phyloP scores from a whole-genome alignment of 2,329 filamentous ascomycete genomes.

The Verticillium klebahnii region DNA sequence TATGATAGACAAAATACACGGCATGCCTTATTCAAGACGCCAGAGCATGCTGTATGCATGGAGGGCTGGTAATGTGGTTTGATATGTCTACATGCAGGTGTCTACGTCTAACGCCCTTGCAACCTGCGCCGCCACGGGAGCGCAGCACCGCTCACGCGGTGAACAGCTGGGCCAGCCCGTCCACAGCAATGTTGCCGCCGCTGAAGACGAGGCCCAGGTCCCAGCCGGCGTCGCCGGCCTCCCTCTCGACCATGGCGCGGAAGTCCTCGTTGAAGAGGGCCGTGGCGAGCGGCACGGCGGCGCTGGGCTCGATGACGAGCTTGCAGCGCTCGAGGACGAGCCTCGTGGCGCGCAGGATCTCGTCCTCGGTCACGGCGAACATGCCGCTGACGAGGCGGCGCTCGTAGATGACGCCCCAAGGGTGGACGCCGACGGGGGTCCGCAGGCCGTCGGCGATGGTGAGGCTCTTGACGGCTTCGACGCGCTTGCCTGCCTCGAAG shows the following conservation, averaged over 20 bases:
- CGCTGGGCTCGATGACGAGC: conserved; percentile 83
- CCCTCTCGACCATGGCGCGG: conserved; percentile 60
- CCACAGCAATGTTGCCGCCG: conserved; percentile 55
- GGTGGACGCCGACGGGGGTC: conserved; percentile 71
- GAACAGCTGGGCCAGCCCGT: conserved; percentile 49
- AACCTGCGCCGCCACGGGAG: neutral
- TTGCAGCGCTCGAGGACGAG: conserved; percentile 86
- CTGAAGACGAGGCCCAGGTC: conserved; percentile 57
- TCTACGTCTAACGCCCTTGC: no score
- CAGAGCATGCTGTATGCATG: neutral
- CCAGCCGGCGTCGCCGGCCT: conserved; percentile 72
- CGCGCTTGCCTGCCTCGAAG: conserved; percentile 56
- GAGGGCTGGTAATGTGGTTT: neutral
- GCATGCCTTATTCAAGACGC: neutral
- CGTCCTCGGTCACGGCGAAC: conserved; percentile 70
- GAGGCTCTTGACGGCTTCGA: conserved; percentile 65
- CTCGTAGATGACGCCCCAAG: conserved; percentile 75
- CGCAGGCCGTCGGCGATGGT: conserved; percentile 88
- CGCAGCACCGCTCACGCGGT: conserved; percentile 5
- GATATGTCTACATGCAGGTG: no score
- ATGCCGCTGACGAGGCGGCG: conserved; percentile 64
- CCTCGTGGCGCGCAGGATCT: conserved; percentile 73
- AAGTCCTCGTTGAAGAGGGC: conserved; percentile 86
- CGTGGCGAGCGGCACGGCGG: conserved; percentile 78
- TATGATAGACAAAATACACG: neutral